Conservation (phyloP, 352 stramenopile genomes). For the Phytophthora europaea region DNA sequence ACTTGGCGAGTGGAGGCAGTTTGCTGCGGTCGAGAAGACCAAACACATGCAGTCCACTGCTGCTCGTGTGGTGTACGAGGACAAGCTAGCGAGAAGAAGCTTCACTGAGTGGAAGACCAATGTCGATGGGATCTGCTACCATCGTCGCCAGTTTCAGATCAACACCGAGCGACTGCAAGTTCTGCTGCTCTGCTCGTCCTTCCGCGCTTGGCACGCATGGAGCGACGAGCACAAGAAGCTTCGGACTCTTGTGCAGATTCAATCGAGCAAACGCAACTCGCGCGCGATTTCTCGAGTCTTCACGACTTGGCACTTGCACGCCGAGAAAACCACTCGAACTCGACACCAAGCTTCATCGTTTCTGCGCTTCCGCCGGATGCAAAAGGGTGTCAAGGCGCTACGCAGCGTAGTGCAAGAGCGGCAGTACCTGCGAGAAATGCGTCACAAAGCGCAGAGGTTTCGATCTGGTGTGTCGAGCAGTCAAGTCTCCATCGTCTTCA, state of each 20-base stretch:
- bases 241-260: conserved; percentile 20
- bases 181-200: conserved; percentile 63
- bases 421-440: neutral
- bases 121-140: conserved; percentile 20
- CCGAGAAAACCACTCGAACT: conserved; percentile 5
- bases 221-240: conserved; percentile 44
- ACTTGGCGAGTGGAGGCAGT: conserved; percentile 39
- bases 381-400: conserved; percentile 34
- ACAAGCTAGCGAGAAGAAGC: conserved; percentile 12
- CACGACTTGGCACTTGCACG: conserved; percentile 31
- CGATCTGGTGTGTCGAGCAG: conserved; percentile 17
- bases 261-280: conserved; percentile 36
- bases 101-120: conserved; percentile 43
- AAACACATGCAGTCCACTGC: conserved; percentile 39
- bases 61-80: conserved; percentile 28
- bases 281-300: conserved; percentile 22
- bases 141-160: conserved; percentile 53
- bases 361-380: conserved; percentile 26
- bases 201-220: conserved; percentile 62
- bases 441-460: conserved; percentile 39
- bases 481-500: conserved; percentile 26
- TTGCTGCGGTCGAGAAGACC: conserved; percentile 27
- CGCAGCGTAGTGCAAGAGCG: conserved; percentile 14
- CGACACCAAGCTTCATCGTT: conserved; percentile 29
- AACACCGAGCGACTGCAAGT: conserved; percentile 72